These are phyloP conservation scores for Macrophomina pseudophaseolina DNA, from an alignment of 2,329 filamentous ascomycete genomes.

Conservation along the genomic window DNA sequence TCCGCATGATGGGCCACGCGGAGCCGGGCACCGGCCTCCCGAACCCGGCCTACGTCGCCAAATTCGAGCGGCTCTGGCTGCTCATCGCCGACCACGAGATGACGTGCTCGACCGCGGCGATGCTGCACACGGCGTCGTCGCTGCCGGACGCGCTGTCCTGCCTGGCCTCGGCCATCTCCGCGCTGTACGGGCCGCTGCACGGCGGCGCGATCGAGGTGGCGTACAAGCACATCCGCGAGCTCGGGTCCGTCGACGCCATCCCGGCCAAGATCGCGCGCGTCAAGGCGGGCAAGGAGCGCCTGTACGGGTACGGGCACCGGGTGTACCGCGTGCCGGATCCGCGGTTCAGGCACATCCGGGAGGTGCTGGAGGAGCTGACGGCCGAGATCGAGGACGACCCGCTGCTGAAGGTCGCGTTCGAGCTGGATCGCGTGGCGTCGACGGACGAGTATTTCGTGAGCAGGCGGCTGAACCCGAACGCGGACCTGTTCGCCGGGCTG, in stretches of 20 bases:
- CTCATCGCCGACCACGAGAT: slow-evolving; percentile 65
- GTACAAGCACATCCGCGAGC: slow-evolving; percentile 59
- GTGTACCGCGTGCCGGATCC: slow-evolving; percentile 62
- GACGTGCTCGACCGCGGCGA: slow-evolving; percentile 62
- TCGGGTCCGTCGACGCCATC: slow-evolving; percentile 58
- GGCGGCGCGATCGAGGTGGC: slow-evolving; percentile 65
- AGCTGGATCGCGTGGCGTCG: slow-evolving; percentile 45
- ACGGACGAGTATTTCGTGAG: slow-evolving; percentile 46
- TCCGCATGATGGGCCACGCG: slow-evolving; percentile 60
- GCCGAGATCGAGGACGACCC: slow-evolving; percentile 36
- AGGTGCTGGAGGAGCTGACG: slow-evolving; percentile 52
- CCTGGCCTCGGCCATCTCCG: slow-evolving; percentile 58
- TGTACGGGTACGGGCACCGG: slow-evolving; percentile 63
- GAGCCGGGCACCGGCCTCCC: slow-evolving; percentile 55
- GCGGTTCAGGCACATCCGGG: slow-evolving; percentile 55
- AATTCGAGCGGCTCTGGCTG: slow-evolving; percentile 61
- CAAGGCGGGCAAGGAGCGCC: slow-evolving; percentile 56
- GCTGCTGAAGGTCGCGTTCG: slow-evolving; percentile 44
- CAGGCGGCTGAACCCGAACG: slow-evolving; percentile 49
- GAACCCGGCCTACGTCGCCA: slow-evolving; percentile 56
- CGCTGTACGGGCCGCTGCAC: slow-evolving; percentile 63
- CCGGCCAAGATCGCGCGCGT: slow-evolving; percentile 57
- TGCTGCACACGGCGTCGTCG: slow-evolving; percentile 62
- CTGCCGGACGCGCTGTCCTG: slow-evolving; percentile 61
- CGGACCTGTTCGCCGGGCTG: slow-evolving; percentile 53